These are phyloP conservation scores for Pichia sp. DNA, from an alignment of 1,139 yeast species.

Conservation along the genomic window DNA sequence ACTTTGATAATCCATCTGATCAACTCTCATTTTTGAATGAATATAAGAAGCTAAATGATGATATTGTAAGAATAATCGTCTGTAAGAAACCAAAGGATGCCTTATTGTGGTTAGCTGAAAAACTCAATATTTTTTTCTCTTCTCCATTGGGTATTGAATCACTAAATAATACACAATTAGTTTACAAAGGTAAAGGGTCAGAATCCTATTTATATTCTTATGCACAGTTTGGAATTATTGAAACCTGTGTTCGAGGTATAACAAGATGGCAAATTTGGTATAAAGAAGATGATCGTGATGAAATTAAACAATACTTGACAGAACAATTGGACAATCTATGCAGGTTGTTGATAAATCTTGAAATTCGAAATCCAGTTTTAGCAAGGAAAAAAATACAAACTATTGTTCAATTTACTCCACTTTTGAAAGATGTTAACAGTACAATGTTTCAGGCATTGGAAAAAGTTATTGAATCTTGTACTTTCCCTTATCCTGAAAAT, in stretches of 20 bases:
- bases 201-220: conserved; percentile 70
- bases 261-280: conserved; percentile 98
- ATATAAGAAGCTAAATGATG: conserved; percentile 80
- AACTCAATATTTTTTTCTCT: conserved; percentile 66
- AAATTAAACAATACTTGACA: conserved; percentile 48
- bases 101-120: conserved; percentile 68
- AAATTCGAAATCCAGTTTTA: conserved; percentile 70
- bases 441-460: conserved; percentile 76
- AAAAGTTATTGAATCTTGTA: conserved; percentile 80
- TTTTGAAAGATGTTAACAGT: conserved; percentile 65
- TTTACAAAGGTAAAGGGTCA: conserved; percentile 49
- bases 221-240: conserved; percentile 80
- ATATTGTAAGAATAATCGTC: conserved; percentile 78
- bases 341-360: conserved; percentile 66
- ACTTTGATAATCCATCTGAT: conserved; percentile 85
- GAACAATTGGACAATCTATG: conserved; percentile 69
- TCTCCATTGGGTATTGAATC: conserved; percentile 67
- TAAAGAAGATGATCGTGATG: conserved; percentile 52
- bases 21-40: conserved; percentile 69
- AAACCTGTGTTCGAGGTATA: conserved; percentile 85
- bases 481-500: conserved; percentile 69
- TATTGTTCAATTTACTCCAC: conserved; percentile 93
- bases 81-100: conserved; percentile 84
- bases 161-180: conserved; percentile 47
- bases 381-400: conserved; percentile 85